These are phyloP conservation scores for Saturnispora ahearnii DNA, from an alignment of 805 yeast genomes.

Conservation along the genomic window DNA sequence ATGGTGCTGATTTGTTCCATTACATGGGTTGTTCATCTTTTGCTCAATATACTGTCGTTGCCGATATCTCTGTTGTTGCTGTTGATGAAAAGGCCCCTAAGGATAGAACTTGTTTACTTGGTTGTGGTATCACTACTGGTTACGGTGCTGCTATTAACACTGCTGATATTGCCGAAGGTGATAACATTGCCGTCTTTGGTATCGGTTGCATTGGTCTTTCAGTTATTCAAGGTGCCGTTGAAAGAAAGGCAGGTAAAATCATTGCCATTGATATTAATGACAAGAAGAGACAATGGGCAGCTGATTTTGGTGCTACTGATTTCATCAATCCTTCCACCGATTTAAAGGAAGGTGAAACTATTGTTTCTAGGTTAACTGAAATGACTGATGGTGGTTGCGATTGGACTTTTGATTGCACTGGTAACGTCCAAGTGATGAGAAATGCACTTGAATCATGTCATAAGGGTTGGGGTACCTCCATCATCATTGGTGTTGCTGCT, in stretches of 20 bases:
- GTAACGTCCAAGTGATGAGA: conserved; percentile 93
- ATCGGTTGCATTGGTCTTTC: conserved; percentile 97
- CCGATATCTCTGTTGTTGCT: conserved; percentile 93
- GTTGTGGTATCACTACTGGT: conserved; percentile 98
- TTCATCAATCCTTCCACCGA: conserved; percentile 72
- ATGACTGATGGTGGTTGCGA: conserved; percentile 97
- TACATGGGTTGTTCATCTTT: conserved; percentile 98
- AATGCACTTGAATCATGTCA: conserved; percentile 94
- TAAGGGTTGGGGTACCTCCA: conserved; percentile 97
- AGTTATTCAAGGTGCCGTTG: conserved; percentile 89
- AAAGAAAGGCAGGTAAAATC: conserved; percentile 71
- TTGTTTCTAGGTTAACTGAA: conserved; percentile 76
- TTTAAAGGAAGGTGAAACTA: conserved; percentile 61
- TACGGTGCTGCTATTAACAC: conserved; percentile 95
- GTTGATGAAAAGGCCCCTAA: conserved; percentile 76
- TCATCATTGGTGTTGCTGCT: conserved; percentile 96
- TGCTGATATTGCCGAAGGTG: conserved; percentile 85
- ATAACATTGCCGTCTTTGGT: conserved; percentile 93
- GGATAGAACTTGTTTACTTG: conserved; percentile 85
- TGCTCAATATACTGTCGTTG: conserved; percentile 95
- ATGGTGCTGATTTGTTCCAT: conserved; percentile 75
- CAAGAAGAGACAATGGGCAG: conserved; percentile 76
- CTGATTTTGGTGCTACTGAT: conserved; percentile 89
- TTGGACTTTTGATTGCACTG: conserved; percentile 95
- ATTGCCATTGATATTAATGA: conserved; percentile 85